Base-by-base conservation (phyloP, 306 rosid genomes). In the Heteromeles arbutifolia region DNA sequence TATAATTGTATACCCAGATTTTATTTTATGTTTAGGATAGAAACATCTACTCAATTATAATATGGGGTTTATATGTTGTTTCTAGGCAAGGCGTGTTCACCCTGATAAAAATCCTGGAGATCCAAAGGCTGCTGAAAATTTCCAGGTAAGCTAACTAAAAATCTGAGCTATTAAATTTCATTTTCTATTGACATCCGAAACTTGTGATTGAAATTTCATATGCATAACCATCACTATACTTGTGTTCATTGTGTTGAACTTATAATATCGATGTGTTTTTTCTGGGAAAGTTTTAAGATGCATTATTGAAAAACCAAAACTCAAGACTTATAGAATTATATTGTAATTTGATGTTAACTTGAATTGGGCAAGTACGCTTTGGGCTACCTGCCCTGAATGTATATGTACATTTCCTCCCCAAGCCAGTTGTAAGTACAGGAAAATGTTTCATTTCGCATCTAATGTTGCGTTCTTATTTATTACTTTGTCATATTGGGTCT, bases 21-120 rank as follows among this genome's bases (percentile, higher is more conserved):
- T 64, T 6, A 53, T 65, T 24, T 41, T 41, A 5, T 39, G 25
- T 22, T 8, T 50, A 17, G 8, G n/a, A 18, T 69, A 65, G 18
- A 43, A 41, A 26, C 31, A 26, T 22, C 67, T 62, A 13, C 43
- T 62, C 6, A 59, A 25, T 14, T 67, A 74, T 25, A 32, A 3
- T 50, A 11, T 5, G 37, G 21, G 26, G 10, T 73, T 48, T 74
- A 15, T 72, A 62, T 79, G 34, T 56, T 74, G 28, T 80, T 75
- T 68, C 67, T 75, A 95, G 97, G 99, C 99, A 65, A 95, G 96
- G 86, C 5, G 56, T 72, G 99, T 92, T 83, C 99, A 95, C 86
- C 99, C 99, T 4, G 99, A 95, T 81, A 95, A 95, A 88, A 95
- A 95, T 77, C 93, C 70, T 59, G 99, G 98, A 74, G 97, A 95